phyloP scores from a whole-genome alignment of 2,329 filamentous ascomycete species.

The Fusarium praegraminearum region DNA sequence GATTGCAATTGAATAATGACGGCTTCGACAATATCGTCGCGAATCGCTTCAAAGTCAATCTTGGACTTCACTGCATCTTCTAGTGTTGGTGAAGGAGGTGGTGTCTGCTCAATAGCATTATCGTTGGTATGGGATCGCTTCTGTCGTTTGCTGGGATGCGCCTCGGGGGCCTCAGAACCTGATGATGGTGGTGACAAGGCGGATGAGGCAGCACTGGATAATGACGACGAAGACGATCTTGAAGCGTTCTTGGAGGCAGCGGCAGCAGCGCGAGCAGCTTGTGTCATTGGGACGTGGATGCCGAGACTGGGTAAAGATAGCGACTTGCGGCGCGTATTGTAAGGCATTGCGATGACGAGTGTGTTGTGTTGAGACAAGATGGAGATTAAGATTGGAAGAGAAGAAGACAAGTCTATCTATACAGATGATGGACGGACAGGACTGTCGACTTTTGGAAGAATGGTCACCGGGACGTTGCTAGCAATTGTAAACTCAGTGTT shows the following conservation, averaged over 20 bases:
- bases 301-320: conserved; percentile 92
- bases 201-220: conserved; percentile 47
- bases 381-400: conserved; percentile 8
- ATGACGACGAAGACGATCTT: conserved; percentile 46
- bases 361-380: conserved; percentile 25
- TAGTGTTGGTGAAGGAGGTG: conserved; percentile 59
- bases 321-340: conserved; percentile 97
- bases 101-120: conserved; percentile 83
- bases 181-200: conserved; percentile 51
- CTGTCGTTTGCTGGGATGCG: conserved; percentile 71
- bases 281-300: conserved; percentile 82
- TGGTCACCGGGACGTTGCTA: conserved; percentile 35
- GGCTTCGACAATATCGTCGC: conserved; percentile 94
- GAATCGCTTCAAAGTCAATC: conserved; percentile 81
- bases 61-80: conserved; percentile 47
- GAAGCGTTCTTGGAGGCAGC: conserved; percentile 58
- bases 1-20: conserved; percentile 90
- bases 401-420: conserved; percentile 31
- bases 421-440: conserved; percentile 19
- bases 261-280: conserved; percentile 68
- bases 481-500: conserved; percentile 37
- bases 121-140: conserved; percentile 86
- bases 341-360: conserved; percentile 76
- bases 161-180: conserved; percentile 50
- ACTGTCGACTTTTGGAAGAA: conserved; percentile 37